These are phyloP conservation scores for Neoscytalidium dimidiatum DNA, from an alignment of 2,329 filamentous ascomycete species.

Conservation along the genomic window DNA sequence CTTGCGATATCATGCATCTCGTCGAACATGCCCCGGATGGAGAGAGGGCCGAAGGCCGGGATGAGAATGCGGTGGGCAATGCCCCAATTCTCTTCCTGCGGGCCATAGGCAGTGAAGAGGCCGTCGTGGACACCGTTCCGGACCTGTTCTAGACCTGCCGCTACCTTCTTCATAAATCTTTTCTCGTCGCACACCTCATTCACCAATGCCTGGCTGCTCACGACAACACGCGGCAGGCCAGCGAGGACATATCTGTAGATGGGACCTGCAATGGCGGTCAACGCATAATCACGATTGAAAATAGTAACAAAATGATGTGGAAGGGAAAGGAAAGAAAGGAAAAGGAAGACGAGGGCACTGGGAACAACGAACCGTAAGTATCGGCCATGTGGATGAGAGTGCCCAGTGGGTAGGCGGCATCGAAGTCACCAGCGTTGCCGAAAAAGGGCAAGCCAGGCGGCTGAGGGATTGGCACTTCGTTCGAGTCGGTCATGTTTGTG, in stretches of 20 bases:
- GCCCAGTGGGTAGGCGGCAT: conserved; percentile 57
- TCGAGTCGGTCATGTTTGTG: conserved; percentile 8
- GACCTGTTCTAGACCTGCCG: conserved; percentile 32
- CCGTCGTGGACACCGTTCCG: conserved; percentile 41
- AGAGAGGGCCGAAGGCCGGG: conserved; percentile 69
- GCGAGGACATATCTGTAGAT: conserved; percentile 36
- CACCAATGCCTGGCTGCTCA: conserved; percentile 37
- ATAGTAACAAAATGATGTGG: too few relatives aligned
- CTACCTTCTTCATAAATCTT: conserved; percentile 35
- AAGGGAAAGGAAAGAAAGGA: too few relatives aligned
- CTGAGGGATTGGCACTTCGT: conserved; percentile 57
- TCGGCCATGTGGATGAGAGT: conserved; percentile 62
- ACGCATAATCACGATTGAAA: too few relatives aligned
- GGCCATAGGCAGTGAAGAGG: conserved; percentile 43
- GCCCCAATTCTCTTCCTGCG: conserved; percentile 42
- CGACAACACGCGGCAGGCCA: conserved; percentile 31
- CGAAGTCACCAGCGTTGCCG: conserved; percentile 66
- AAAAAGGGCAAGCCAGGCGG: conserved; percentile 65
- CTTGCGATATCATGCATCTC: conserved; percentile 60
- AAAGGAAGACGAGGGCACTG: too few relatives aligned
- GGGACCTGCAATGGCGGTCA: conserved; percentile 25
- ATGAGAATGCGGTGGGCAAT: conserved; percentile 67
- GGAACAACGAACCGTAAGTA: conserved; percentile 65
- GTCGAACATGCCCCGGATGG: conserved; percentile 68
- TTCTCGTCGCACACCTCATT: conserved; percentile 44